Evolutionary conservation across 2,329 filamentous ascomycete species (phyloP), one percentile per base, ranked within the genome.

Genomic region (Colletotrichum nymphaeae): DNA sequence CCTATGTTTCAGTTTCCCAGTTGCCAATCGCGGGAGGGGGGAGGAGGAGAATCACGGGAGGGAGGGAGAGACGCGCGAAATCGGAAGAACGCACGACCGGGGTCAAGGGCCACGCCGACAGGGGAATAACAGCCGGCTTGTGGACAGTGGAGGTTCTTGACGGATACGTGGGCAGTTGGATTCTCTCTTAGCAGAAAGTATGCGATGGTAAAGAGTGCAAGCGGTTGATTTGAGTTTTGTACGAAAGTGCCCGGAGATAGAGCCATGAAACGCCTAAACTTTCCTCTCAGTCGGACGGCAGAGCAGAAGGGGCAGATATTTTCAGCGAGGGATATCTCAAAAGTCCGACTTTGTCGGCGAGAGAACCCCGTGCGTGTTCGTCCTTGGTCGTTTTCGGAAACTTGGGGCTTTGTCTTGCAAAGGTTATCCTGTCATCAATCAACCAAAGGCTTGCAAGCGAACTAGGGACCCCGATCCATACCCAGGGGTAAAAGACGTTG

Each of bases 11-110:
- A 72, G 12, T 46, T 16, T 63, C 16, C 37, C 37, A 12, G 53
- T 55, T 55, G 35, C 32, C 49, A 55, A 30, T 62, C 30, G 58
- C 49, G 58, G 42, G 28, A 37, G 57, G 37, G 65, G 57, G 35
- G 62, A n/a, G 22, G 62, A 63, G n/a, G 35, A 66, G 24, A 42
- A 49, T 49, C 7, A 49, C 42, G 42, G 42, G 30, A 22, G 14
- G 42, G 30, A 22, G 14, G 30, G 22, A 28, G 12, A 32, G 46
- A 46, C 35, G 19, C 28, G 32, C 59, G 57, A 68, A 26, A 42
- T 35, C 53, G 53, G 37, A 42, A 42, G 24, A 37, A 49, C 67
- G 67, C 71, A 73, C 67, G 62, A 71, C 62, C 37, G 62, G 67
- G 56, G 67, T 8, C 56, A 28, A 16, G 32, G 46, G 19, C 37